A percentile compares a stretch with the other conserved stretches of the same genome.
Conservation (phyloP, 1,284 basidiomycete species). For the Nidula niveotomentosa region DNA sequence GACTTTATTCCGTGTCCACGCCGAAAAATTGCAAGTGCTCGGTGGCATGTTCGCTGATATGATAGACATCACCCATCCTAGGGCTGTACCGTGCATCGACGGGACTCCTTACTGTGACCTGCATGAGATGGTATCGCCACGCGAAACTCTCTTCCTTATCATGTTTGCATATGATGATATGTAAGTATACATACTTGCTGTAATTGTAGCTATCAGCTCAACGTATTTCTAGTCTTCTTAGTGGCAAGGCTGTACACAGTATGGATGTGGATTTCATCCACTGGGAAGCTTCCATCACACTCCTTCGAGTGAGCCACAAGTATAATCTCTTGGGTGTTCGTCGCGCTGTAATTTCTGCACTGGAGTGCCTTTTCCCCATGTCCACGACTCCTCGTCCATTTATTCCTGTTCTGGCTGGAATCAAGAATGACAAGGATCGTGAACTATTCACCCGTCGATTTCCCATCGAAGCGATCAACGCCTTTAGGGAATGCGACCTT, state of each 20-base stretch:
- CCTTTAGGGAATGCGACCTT: slow-evolving; percentile 12
- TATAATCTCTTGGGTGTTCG: slow-evolving; percentile 10
- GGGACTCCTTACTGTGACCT: slow-evolving; percentile 12
- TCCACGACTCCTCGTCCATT: not conserved
- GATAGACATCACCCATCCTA: slow-evolving; percentile 11
- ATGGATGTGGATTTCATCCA: slow-evolving; percentile 8
- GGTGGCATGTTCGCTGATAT: slow-evolving; percentile 17
- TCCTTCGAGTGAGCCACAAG: slow-evolving; percentile 10
- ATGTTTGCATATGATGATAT: slow-evolving; percentile 14
- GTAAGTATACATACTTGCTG: slow-evolving; percentile 9
- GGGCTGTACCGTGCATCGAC: slow-evolving; percentile 8
- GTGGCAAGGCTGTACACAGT: no score
- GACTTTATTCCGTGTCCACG: slow-evolving; percentile 20
- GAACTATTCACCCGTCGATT: slow-evolving; percentile 10
- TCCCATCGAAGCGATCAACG: slow-evolving; percentile 16
- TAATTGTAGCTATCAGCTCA: not conserved
- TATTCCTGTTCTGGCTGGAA: slow-evolving; percentile 13
- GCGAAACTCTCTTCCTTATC: slow-evolving; percentile 13
- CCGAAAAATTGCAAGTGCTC: slow-evolving; percentile 8
- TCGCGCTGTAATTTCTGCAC: slow-evolving; percentile 5
- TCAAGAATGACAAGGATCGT: slow-evolving; percentile 5
- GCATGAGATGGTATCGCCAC: slow-evolving; percentile 6
- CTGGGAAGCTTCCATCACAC: slow-evolving; percentile 11
- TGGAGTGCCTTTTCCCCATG: slow-evolving; percentile 9
- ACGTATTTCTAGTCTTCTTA: no score